phyloP scores from a whole-genome alignment of 2,329 filamentous ascomycete genomes.

The Calonectria hongkongensis region DNA sequence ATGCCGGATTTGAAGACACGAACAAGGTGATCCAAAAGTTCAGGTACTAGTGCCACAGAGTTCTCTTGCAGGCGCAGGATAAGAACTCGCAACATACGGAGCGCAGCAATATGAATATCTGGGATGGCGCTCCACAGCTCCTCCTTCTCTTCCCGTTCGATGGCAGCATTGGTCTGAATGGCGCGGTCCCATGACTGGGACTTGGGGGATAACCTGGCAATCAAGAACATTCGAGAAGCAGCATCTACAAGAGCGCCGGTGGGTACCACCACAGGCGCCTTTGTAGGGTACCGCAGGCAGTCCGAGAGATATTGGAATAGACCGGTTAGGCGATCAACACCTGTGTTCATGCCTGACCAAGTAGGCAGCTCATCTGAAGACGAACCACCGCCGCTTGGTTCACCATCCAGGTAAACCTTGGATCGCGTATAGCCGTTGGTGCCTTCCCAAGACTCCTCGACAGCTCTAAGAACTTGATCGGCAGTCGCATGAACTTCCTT shows the following conservation, averaged over 20 bases:
- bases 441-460: slow-evolving; percentile 89
- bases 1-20: slow-evolving; percentile 81
- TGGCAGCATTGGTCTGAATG: slow-evolving; percentile 81
- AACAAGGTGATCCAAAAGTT: slow-evolving; percentile 81
- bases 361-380: slow-evolving; percentile 72
- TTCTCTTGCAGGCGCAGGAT: slow-evolving; percentile 74
- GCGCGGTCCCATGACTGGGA: slow-evolving; percentile 68
- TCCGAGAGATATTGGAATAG: slow-evolving; percentile 79
- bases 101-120: slow-evolving; percentile 81
- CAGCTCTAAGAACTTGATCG: slow-evolving; percentile 85
- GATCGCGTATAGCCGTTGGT: slow-evolving; percentile 69
- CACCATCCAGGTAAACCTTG: slow-evolving; percentile 65
- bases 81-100: slow-evolving; percentile 77
- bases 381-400: slow-evolving; percentile 68
- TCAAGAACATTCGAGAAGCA: slow-evolving; percentile 80
- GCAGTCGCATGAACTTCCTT: slow-evolving; percentile 81
- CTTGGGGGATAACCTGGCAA: slow-evolving; percentile 72
- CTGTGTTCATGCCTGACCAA: slow-evolving; percentile 86
- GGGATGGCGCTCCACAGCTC: slow-evolving; percentile 84
- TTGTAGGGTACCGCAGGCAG: slow-evolving; percentile 79
- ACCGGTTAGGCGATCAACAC: slow-evolving; percentile 80
- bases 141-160: slow-evolving; percentile 88
- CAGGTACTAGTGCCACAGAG: slow-evolving; percentile 76
- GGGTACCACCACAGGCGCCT: slow-evolving; percentile 79
- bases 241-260: slow-evolving; percentile 81